A percentile compares a stretch with the other conserved stretches of the same genome.
Conservation (phyloP, 371 early-diverging fungal species). For the Syncephalastrum sp. region DNA sequence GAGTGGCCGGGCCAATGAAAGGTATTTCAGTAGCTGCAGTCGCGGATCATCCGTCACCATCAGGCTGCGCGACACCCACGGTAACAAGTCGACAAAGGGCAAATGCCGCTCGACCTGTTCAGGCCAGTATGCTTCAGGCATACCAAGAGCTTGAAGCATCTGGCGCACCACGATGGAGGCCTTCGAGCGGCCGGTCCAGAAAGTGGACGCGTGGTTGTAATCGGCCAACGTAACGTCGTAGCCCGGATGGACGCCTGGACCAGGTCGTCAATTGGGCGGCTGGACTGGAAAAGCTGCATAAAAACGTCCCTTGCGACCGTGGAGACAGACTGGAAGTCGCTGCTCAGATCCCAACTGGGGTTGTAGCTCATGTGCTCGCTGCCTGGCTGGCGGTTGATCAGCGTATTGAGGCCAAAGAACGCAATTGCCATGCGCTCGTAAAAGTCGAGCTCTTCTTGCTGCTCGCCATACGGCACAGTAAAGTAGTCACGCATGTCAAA, state of each 20-base stretch:
- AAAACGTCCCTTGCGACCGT: background rate
- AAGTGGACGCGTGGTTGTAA: background rate
- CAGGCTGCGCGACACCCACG: background rate
- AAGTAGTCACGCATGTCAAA: no score
- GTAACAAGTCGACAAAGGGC: conserved; percentile 5
- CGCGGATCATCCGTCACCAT: background rate
- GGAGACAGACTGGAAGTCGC: no score
- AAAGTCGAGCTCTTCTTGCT: no score
- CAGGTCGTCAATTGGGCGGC: background rate
- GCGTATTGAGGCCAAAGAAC: conserved; percentile 4
- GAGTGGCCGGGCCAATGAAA: background rate
- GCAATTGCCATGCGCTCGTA: conserved; percentile 3
- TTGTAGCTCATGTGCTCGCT: background rate
- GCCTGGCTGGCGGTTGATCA: conserved; percentile 5
- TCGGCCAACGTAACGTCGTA: background rate
- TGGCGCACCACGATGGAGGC: no score
- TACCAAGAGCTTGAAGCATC: no score
- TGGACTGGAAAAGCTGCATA: no score
- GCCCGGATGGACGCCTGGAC: background rate
- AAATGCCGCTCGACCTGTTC: background rate
- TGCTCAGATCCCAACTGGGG: no score
- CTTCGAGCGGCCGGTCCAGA: no score
- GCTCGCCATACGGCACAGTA: no score
- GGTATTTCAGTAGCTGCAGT: background rate
- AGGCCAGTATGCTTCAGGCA: no score